A percentile compares a stretch with the other conserved stretches of the same genome.
Conservation (phyloP, 192 early-diverging fungal genomes). For the Lobosporangium transversale region DNA sequence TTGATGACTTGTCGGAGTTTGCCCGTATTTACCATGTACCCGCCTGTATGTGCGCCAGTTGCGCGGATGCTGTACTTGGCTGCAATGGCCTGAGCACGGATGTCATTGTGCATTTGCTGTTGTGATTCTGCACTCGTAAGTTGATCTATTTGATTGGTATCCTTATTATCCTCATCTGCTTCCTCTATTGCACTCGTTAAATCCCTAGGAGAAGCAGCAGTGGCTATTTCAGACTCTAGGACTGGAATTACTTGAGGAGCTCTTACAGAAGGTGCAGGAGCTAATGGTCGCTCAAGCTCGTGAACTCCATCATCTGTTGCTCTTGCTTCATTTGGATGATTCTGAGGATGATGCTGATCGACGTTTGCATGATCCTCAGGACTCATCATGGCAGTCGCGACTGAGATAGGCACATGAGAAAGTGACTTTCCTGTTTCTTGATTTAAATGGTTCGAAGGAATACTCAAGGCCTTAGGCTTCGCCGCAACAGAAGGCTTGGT, state of each 20-base stretch:
- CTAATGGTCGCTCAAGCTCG: neutral
- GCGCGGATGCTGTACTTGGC: conserved; percentile 40
- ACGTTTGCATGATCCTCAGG: conserved; percentile 4
- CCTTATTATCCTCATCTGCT: neutral
- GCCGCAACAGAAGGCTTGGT: conserved; percentile 23
- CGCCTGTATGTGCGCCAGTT: conserved; percentile 25
- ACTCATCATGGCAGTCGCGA: neutral
- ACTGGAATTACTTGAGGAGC: conserved; percentile 21
- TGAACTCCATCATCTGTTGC: neutral
- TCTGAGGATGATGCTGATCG: conserved; percentile 1
- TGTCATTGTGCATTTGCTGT: conserved; percentile 17
- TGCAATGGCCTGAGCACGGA: conserved; percentile 42
- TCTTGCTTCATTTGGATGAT: neutral
- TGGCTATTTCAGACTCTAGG: too few relatives aligned
- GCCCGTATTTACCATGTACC: conserved; percentile 34
- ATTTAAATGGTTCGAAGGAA: neutral
- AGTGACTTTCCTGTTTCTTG: neutral
- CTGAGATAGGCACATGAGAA: neutral
- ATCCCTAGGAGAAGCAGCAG: neutral
- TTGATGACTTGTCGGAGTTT: conserved; percentile 36
- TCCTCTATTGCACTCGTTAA: too few relatives aligned
- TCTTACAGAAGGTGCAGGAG: conserved; percentile 5
- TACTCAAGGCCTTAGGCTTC: conserved; percentile 18
- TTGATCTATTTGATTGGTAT: neutral
- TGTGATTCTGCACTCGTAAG: neutral